A percentile compares a stretch with the other conserved stretches of the same genome.
Evolutionary conservation across 2,329 filamentous ascomycete species (phyloP).

Genomic region (Trichoderma sp.): DNA sequence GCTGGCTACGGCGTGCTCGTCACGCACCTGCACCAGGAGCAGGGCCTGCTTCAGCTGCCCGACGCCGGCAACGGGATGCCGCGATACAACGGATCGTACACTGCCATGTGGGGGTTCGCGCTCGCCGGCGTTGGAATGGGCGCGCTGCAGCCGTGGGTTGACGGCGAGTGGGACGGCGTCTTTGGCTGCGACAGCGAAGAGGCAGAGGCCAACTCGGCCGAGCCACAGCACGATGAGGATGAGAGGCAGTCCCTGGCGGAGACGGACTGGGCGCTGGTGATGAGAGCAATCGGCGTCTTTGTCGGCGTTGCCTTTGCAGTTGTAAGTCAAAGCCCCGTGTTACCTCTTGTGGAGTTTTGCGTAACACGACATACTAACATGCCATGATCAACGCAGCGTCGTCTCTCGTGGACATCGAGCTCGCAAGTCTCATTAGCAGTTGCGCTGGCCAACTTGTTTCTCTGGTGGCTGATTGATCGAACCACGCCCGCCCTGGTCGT

Average conservation of each 20-base stretch:
- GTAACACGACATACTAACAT: conserved; percentile 17
- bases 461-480: conserved; percentile 96
- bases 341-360: not conserved
- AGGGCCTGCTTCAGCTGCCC: conserved; percentile 60
- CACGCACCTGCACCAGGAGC: conserved; percentile 70
- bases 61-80: conserved; percentile 38
- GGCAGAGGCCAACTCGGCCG: conserved; percentile 25
- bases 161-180: conserved; percentile 65
- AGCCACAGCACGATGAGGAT: conserved; percentile 22
- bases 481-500: conserved; percentile 80
- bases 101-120: conserved; percentile 76
- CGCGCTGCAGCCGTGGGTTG: conserved; percentile 78
- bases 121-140: conserved; percentile 71
- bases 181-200: conserved; percentile 39
- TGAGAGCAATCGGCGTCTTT: conserved; percentile 59
- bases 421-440: conserved; percentile 90
- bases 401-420: conserved; percentile 88
- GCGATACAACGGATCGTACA: conserved; percentile 60
- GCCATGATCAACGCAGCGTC: conserved; percentile 55
- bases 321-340: conserved; percentile 52
- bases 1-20: conserved; percentile 80
- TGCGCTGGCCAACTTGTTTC: conserved; percentile 82
- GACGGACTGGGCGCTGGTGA: conserved; percentile 69
- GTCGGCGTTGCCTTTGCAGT: conserved; percentile 66
- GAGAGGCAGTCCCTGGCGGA: conserved; percentile 38